phyloP scores from a whole-genome alignment of 139 green algal genomes.

The Closterium sp. region DNA sequence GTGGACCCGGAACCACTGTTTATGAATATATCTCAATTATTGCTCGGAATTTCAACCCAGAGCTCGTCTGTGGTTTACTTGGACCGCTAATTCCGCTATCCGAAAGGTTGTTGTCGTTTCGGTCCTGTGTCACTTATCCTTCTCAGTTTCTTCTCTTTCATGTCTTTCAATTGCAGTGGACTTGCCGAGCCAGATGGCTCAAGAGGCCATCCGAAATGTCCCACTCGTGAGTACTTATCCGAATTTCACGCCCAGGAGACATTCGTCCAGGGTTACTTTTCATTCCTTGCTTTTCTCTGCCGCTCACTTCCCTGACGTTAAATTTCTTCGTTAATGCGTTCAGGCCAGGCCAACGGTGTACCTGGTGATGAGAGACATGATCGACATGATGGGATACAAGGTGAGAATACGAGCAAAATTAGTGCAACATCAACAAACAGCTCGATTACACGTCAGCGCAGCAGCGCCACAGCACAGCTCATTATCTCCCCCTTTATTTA shows the following conservation, averaged over 20 bases:
- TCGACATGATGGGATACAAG: constrained; percentile 46
- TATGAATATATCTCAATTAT: not conserved
- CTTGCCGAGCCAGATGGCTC: not conserved
- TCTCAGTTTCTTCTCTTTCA: not conserved
- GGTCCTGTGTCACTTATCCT: not conserved
- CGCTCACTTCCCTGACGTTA: not conserved
- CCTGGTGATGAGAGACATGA: constrained; percentile 48
- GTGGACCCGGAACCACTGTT: not conserved
- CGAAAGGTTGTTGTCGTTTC: not conserved
- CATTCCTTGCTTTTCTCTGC: no score
- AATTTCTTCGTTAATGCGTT: not conserved
- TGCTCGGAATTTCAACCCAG: no score
- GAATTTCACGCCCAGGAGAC: not conserved
- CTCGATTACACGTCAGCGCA: no score
- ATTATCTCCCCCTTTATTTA: no score
- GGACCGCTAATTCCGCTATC: no score
- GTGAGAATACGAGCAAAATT: not conserved
- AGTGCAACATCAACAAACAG: not conserved
- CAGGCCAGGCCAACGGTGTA: constrained; percentile 34
- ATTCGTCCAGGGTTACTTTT: not conserved
- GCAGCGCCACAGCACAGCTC: no score
- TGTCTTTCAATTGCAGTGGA: not conserved
- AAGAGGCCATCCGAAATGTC: not conserved
- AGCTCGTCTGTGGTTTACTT: no score
- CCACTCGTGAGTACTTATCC: not conserved